Evolutionary conservation across 2,329 filamentous ascomycete genomes (phyloP), one percentile per base, ranked within the genome.

Genomic region (Calonectria crousiana): DNA sequence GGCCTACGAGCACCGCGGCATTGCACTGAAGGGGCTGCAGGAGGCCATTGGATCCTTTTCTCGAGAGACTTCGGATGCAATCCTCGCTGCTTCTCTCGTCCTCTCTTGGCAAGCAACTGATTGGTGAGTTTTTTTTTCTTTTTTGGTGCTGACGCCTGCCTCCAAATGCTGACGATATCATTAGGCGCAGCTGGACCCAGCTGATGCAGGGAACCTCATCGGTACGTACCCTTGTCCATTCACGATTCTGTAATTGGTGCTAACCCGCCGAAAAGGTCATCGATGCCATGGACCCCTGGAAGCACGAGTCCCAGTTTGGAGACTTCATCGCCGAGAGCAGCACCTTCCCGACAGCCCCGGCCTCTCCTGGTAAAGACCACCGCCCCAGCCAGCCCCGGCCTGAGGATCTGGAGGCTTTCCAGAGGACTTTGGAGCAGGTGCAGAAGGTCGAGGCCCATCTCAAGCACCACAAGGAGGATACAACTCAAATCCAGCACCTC

Each of bases 41-140:
- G 94, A 96, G 81, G 95, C 95, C 34, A 96, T 98, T 78, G 92
- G 93, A 56, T 90, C 90, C 26, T 98, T 98, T 85, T 97, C 94
- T 3, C 92, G 92, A 79, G 92, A 94, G 67, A 98, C 95, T 75
- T 96, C 95, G 2, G 96, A 99, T 85, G 95, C 96, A 53, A 93
- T 98, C 75, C 90, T 99, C 69, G 96, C 96, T 32, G 95, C 96
- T 38, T 98, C 96, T 32, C 92, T 98, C 56, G 91, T 98, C 62
- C 90, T 99, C 65, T 97, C 96, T 47, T 98, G 97, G 96, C 96
- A 98, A 87, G 95, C 95, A 71, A 97, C 93, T 74, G 96, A 98
- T 87, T 98, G 96, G 96, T 97, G 90, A 89, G 93, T 71, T 18
- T 41, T 16, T 38, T 41, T 28, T 64, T 44, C 26, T n/a, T 28